These are phyloP conservation scores for Vinca major DNA, from an alignment of 305 asterid species.

Conservation along the genomic window DNA sequence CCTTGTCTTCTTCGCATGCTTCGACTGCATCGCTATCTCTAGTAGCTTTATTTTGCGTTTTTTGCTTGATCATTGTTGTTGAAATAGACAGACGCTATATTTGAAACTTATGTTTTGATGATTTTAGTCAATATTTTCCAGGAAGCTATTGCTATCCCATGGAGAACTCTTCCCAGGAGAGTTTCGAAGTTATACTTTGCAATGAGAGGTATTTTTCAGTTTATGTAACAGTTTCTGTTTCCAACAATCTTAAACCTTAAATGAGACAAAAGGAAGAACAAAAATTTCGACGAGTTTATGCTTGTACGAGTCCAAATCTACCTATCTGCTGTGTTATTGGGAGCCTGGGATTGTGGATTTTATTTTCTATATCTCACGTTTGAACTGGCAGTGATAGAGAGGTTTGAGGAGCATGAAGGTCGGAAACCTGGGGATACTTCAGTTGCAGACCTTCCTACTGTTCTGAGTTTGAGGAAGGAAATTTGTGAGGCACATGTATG, in stretches of 20 bases:
- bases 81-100: not conserved
- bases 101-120: constrained; percentile 9
- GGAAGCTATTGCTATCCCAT: constrained; percentile 82
- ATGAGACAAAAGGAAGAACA: not conserved
- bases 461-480: constrained; percentile 60
- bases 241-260: not conserved
- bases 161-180: constrained; percentile 82
- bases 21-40: not conserved
- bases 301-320: not conserved
- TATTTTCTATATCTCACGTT: not conserved
- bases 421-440: constrained; percentile 69
- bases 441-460: constrained; percentile 46
- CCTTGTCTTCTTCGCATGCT: too few relatives aligned
- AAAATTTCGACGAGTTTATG: not conserved
- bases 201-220: constrained; percentile 60
- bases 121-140: constrained; percentile 23
- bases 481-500: constrained; percentile 63
- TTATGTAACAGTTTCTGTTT: not conserved
- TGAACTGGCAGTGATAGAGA: constrained; percentile 54
- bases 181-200: constrained; percentile 75
- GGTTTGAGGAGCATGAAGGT: constrained; percentile 67
- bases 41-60: not conserved
- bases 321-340: not conserved
- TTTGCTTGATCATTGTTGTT: constrained; percentile 5
- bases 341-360: not conserved